phyloP scores from a whole-genome alignment of 2,329 filamentous ascomycete genomes.

The Bisporella sp. region DNA sequence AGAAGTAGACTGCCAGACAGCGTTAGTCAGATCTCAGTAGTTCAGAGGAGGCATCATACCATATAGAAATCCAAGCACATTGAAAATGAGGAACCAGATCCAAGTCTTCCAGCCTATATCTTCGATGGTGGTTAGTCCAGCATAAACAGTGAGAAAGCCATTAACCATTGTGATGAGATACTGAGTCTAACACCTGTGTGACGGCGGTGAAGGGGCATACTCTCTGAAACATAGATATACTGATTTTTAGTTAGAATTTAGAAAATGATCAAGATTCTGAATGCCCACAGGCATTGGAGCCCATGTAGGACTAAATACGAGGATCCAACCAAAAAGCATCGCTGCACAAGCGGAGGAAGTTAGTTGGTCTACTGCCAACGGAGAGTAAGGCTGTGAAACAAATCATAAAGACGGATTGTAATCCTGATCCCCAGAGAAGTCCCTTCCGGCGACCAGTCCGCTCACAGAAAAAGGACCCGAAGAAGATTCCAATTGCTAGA shows the following conservation, averaged over 20 bases:
- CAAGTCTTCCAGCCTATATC: slow-evolving; percentile 30
- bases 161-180: slow-evolving; percentile 28
- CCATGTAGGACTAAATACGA: neutral
- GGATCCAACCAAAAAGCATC: neutral
- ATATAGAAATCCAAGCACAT: slow-evolving; percentile 22
- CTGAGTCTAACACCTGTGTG: slow-evolving; percentile 28
- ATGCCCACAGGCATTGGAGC: neutral
- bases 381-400: neutral
- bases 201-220: slow-evolving; percentile 28
- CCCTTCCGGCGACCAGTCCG: neutral
- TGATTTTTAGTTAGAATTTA: neutral
- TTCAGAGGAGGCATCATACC: neutral
- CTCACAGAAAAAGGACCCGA: neutral
- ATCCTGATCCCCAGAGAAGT: neutral
- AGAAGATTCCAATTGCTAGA: neutral
- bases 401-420: neutral
- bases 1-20: slow-evolving; percentile 20
- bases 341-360: neutral
- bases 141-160: slow-evolving; percentile 30
- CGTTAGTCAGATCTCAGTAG: neutral
- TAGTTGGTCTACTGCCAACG: neutral
- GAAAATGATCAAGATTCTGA: neutral
- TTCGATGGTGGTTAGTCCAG: slow-evolving; percentile 25
- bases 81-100: slow-evolving; percentile 29
- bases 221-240: slow-evolving; percentile 24